Percentiles rank a stretch among this genome's conserved stretches.
Conservation (phyloP, 1,139 yeast genomes). For the Yueomyces sp. region DNA sequence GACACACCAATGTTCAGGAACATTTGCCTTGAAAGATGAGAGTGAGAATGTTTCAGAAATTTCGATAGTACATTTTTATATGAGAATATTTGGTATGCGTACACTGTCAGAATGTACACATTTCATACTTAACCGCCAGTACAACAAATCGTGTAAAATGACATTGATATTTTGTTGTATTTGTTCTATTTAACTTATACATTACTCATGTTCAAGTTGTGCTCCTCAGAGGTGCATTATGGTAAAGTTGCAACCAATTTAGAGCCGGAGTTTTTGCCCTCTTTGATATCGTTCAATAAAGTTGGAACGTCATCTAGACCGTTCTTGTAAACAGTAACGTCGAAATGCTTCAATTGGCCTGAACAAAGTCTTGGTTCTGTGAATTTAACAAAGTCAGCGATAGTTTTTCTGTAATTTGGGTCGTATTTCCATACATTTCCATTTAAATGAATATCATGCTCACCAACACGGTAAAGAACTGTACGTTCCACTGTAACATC, state of each 20-base stretch:
- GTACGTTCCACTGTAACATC: constrained; percentile 17
- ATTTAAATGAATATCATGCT: constrained; percentile 1
- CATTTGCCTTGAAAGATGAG: no score
- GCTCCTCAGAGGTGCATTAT: constrained; percentile 9
- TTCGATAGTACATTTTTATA: no score
- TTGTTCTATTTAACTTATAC: no score
- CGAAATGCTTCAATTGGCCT: constrained; percentile 11
- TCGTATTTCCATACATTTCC: constrained; percentile 21
- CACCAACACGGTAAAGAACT: constrained; percentile 9
- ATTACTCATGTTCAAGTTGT: constrained; percentile 1
- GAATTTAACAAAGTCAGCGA: constrained; percentile 13
- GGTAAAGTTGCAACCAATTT: constrained; percentile 6
- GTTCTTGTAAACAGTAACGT: constrained; percentile 14
- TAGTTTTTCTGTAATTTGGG: constrained; percentile 10
- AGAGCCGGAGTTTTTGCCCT: constrained; percentile 21
- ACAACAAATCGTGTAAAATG: no score
- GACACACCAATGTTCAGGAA: no score
- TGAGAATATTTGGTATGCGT: no score
- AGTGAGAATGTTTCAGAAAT: no score
- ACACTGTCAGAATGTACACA: no score
- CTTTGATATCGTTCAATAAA: constrained; percentile 16
- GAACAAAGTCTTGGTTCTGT: constrained; percentile 11
- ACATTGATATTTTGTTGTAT: no score
- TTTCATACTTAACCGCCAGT: no score
- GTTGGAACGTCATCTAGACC: constrained; percentile 17